Evolutionary conservation across 1,284 basidiomycete species (phyloP).

Genomic region (Sphagnurus paluster): DNA sequence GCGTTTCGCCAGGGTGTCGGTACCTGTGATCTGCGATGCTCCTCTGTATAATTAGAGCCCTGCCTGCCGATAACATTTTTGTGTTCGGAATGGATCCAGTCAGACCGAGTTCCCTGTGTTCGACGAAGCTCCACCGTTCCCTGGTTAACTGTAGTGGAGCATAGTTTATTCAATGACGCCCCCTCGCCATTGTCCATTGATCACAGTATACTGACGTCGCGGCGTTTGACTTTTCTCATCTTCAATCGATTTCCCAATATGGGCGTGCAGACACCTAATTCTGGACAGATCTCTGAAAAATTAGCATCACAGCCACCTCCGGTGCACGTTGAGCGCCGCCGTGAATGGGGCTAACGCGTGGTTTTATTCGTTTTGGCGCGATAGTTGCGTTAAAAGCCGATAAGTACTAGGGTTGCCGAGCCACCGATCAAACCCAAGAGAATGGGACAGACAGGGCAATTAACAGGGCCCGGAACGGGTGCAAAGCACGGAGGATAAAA

Average conservation of each 20-base stretch:
- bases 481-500: constrained; percentile 1
- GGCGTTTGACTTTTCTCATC: constrained; percentile 35
- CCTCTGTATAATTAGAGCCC: constrained; percentile 1
- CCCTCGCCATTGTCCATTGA: no score
- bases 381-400: constrained; percentile 14
- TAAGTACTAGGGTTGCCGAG: constrained; percentile 21
- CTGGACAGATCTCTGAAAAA: constrained; percentile 16
- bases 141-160: no score
- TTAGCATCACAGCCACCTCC: constrained; percentile 31
- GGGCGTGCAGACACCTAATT: not conserved
- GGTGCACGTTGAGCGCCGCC: constrained; percentile 27
- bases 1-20: constrained; percentile 13
- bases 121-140: no score
- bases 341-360: constrained; percentile 25
- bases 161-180: no score
- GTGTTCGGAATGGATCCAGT: not conserved
- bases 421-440: constrained; percentile 10
- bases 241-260: constrained; percentile 6
- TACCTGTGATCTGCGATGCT: constrained; percentile 8
- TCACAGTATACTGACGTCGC: constrained; percentile 25
- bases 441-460: constrained; percentile 9
- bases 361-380: constrained; percentile 13
- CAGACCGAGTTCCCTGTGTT: not conserved
- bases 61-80: not conserved
- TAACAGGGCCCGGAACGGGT: constrained; percentile 11